Percentiles rank a stretch among this genome's conserved stretches.
Conservation (phyloP, 2,329 filamentous ascomycete species). For the Xylaria sp. region DNA sequence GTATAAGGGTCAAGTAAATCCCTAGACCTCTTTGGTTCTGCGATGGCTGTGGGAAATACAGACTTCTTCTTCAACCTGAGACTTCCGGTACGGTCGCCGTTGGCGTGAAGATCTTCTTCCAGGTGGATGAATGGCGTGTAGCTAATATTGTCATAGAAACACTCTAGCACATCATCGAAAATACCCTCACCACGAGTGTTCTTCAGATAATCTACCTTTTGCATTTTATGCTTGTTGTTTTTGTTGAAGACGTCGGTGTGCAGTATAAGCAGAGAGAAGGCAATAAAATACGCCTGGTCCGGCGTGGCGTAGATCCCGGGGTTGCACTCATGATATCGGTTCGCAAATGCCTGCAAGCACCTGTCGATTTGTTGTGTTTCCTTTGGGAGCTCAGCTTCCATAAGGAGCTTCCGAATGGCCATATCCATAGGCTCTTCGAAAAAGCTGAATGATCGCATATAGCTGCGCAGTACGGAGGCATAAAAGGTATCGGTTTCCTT, state of each 20-base stretch:
- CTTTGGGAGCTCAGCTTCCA: slow-evolving; percentile 95
- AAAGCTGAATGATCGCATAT: slow-evolving; percentile 94
- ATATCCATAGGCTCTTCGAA: slow-evolving; percentile 98
- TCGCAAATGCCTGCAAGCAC: slow-evolving; percentile 91
- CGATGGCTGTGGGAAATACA: slow-evolving; percentile 72
- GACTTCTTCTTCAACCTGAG: slow-evolving; percentile 77
- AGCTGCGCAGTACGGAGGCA: slow-evolving; percentile 85
- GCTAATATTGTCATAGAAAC: slow-evolving; percentile 98
- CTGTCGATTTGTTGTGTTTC: slow-evolving; percentile 98
- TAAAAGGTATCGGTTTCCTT: slow-evolving; percentile 89
- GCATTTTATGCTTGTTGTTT: slow-evolving; percentile 99
- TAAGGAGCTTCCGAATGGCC: slow-evolving; percentile 92
- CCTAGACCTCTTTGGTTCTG: slow-evolving; percentile 74
- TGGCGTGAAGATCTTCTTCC: slow-evolving; percentile 87
- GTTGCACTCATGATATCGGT: slow-evolving; percentile 98
- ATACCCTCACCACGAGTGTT: slow-evolving; percentile 93
- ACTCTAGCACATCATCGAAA: slow-evolving; percentile 91
- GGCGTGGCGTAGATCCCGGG: slow-evolving; percentile 91
- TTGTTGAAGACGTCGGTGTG: slow-evolving; percentile 99
- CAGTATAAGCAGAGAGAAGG: slow-evolving; percentile 94
- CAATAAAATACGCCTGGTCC: slow-evolving; percentile 98
- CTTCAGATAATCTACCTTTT: slow-evolving; percentile 92
- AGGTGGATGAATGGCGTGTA: slow-evolving; percentile 99
- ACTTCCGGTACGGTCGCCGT: slow-evolving; percentile 75
- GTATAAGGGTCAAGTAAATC: slow-evolving; percentile 97